phyloP scores from a whole-genome alignment of 331 rosid species.

The Phaseolus coccineus region DNA sequence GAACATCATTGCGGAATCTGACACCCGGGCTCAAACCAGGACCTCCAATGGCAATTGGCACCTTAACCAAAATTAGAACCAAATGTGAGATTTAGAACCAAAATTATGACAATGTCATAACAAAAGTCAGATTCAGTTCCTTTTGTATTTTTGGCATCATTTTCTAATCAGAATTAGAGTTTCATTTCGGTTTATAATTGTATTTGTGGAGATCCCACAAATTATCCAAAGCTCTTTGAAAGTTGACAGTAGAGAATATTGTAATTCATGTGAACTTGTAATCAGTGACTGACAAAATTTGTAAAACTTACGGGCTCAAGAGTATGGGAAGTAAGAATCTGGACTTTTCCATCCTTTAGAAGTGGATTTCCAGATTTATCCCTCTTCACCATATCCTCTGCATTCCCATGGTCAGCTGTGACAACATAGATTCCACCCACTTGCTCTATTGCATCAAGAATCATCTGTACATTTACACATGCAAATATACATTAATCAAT shows the following conservation, averaged over 20 bases:
- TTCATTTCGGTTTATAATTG: background rate
- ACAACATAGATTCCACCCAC: slow-evolving; percentile 97
- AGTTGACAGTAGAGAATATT: background rate
- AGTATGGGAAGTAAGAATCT: slow-evolving; percentile 95
- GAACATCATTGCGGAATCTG: slow-evolving; percentile 77
- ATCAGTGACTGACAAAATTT: background rate
- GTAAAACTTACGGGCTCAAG: slow-evolving; percentile 82
- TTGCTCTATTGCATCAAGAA: slow-evolving; percentile 88
- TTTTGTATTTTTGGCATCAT: background rate
- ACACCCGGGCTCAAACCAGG: slow-evolving; percentile 84
- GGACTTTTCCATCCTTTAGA: slow-evolving; percentile 84
- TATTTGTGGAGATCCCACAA: background rate
- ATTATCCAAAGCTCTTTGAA: background rate
- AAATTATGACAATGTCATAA: background rate
- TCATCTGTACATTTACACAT: slow-evolving; percentile 62
- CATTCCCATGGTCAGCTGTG: slow-evolving; percentile 98
- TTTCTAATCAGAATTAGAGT: background rate
- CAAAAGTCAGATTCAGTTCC: background rate
- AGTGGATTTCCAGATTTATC: slow-evolving; percentile 81
- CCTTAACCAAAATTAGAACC: slow-evolving; percentile 55
- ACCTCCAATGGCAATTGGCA: slow-evolving; percentile 96
- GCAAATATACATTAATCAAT: slow-evolving; percentile 8
- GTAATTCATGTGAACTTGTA: background rate
- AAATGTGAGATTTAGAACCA: slow-evolving; percentile 34
- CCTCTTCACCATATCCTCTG: slow-evolving; percentile 99